A percentile compares a stretch with the other conserved stretches of the same genome.
These are phyloP conservation scores for Scytalidium sp. DNA, from an alignment of 2,329 filamentous ascomycete genomes.

Conservation along the genomic window DNA sequence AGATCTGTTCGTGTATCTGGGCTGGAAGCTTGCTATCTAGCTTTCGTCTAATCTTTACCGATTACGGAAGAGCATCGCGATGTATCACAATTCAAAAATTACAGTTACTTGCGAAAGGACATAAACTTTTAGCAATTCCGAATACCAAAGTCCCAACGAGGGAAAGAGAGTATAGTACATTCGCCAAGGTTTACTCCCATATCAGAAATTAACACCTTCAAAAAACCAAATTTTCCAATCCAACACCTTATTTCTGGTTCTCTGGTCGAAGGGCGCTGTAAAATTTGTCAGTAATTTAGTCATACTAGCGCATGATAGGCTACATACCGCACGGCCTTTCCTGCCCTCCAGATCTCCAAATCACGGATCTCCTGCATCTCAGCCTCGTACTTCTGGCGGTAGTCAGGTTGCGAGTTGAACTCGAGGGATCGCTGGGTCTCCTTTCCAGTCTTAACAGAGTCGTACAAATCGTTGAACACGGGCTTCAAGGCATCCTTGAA, in stretches of 20 bases:
- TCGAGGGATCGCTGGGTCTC: conserved; percentile 97
- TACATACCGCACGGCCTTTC: conserved; percentile 87
- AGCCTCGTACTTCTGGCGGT: conserved; percentile 94
- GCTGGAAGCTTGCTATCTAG: neutral
- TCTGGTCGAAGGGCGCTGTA: conserved; percentile 73
- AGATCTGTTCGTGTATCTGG: neutral
- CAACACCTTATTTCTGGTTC: conserved; percentile 65
- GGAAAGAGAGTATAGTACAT: conserved; percentile 30
- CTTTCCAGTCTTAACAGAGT: conserved; percentile 83
- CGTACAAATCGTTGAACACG: conserved; percentile 96
- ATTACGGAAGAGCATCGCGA: conserved; percentile 11
- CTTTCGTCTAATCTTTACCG: conserved; percentile 11
- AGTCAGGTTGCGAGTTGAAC: conserved; percentile 94
- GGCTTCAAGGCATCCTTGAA: conserved; percentile 99
- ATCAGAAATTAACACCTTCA: conserved; percentile 16
- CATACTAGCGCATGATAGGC: conserved; percentile 1
- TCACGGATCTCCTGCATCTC: conserved; percentile 99
- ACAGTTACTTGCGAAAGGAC: conserved; percentile 7
- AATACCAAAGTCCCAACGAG: conserved; percentile 22
- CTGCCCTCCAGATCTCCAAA: conserved; percentile 98
- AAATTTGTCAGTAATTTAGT: conserved; percentile 11
- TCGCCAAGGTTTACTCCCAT: conserved; percentile 22
- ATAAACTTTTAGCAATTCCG: conserved; percentile 29
- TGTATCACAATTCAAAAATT: neutral
- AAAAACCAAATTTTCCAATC: conserved; percentile 7